Base-by-base conservation (phyloP, 129 eudicot species). In the Oenanthe sinensis region DNA sequence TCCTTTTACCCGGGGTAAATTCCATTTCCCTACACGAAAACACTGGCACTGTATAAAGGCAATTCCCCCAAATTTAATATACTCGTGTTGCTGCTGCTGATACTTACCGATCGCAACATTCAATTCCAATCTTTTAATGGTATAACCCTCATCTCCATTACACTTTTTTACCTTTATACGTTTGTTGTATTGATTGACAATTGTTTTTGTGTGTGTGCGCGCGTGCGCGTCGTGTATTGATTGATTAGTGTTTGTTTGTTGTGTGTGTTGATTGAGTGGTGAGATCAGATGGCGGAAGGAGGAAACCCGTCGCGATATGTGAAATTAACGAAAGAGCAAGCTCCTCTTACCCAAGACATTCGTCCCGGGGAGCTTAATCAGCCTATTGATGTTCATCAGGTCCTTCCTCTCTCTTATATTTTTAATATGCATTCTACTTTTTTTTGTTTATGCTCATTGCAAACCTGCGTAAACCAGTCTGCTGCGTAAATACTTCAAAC, bases 361-460 rank as follows among this genome's bases (percentile, higher is more conserved):
- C 83, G 75, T 44, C 98, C 98, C 5, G 98, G 98, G 42, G 98
- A 92, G 85, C 98, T 92, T 71, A 92, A 92, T 87, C 98, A 88
- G 83, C 96, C 98, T 9, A 90, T 92, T 55, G 89, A 91, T 80
- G 91, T 89, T 71, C 94, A 91, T 78, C 97, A 90, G 93, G 98
- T 92, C 43, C 71, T 13, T 78, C 15, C 73, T 63, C 13, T 65
- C 42, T 63, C 14, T 9, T 37, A 37, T 2, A n/a, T n/a, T 37
- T 2, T 37, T 44, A 46, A 12, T 24, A n/a, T 73, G 39, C 36
- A 24, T 73, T 73, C 12, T n/a, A 8, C 6, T 73, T 8, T 73
- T 6, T 3, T 8, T 22, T 10, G 14, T 3, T 74, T 46, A 7
- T 28, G 50, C 42, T 26, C 22, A 16, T 16, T 15, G 10, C 49